Conservation (phyloP, 2,329 filamentous ascomycete species). For the Coniochaeta prunicola region DNA sequence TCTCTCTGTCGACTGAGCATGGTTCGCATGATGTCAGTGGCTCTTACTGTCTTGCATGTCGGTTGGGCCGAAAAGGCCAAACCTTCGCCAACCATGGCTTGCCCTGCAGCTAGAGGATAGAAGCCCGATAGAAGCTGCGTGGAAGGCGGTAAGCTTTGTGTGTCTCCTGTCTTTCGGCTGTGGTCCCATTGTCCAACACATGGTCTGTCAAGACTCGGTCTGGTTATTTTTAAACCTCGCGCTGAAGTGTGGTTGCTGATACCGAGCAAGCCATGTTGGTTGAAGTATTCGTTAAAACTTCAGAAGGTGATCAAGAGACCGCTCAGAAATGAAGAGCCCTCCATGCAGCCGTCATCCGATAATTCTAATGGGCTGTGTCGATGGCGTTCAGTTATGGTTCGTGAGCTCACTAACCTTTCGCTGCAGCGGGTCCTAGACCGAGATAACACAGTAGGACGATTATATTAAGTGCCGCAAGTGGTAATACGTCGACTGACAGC, state of each 20-base stretch:
- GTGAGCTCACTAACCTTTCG: constrained; percentile 1
- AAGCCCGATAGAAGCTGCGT: constrained; percentile 16
- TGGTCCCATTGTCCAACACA: not conserved
- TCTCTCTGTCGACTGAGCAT: too few relatives aligned
- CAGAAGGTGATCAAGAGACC: not conserved
- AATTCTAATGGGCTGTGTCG: not conserved
- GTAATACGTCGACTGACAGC: constrained; percentile 2
- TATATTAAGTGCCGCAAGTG: constrained; percentile 12
- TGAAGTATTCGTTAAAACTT: not conserved
- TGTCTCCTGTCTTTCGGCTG: not conserved
- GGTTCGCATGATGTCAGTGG: not conserved
- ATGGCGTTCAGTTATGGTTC: constrained; percentile 6
- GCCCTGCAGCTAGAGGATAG: constrained; percentile 4
- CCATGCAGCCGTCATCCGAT: constrained; percentile 1
- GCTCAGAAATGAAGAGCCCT: constrained; percentile 3
- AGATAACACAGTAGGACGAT: constrained; percentile 6
- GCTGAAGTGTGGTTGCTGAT: not conserved
- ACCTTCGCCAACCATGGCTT: not conserved
- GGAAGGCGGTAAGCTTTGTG: constrained; percentile 7
- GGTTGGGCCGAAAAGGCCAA: not conserved
- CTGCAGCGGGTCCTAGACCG: constrained; percentile 10
- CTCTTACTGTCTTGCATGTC: not conserved
- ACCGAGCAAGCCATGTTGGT: not conserved
- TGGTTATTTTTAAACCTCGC: not conserved
- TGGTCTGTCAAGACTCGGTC: not conserved